phyloP scores from a whole-genome alignment of 1,139 yeast genomes.

The Meyerozyma carpophila region DNA sequence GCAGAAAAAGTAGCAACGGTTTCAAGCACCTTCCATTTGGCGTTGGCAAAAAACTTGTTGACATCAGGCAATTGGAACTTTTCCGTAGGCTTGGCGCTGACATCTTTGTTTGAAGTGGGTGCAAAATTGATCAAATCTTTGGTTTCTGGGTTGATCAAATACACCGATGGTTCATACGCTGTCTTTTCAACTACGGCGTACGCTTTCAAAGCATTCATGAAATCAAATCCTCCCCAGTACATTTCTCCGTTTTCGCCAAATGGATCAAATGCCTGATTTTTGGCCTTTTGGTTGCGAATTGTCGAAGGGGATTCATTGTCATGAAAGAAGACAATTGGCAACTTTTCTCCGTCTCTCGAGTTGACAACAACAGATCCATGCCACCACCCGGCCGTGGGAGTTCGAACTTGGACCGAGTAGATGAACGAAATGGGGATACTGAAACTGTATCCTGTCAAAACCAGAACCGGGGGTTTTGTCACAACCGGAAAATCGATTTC shows the following conservation, averaged over 20 bases:
- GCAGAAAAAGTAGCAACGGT: conserved; percentile 80
- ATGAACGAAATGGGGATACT: conserved; percentile 54
- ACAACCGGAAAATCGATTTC: conserved; percentile 25
- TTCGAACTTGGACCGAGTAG: conserved; percentile 76
- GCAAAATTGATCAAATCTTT: conserved; percentile 76
- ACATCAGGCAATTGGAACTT: conserved; percentile 30
- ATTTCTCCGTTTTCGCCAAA: conserved; percentile 58
- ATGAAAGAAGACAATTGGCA: conserved; percentile 86
- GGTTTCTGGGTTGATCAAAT: conserved; percentile 72
- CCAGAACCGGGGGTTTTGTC: conserved; percentile 46
- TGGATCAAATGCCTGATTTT: conserved; percentile 67
- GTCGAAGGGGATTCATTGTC: conserved; percentile 84
- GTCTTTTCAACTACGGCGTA: conserved; percentile 64
- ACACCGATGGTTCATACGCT: conserved; percentile 65
- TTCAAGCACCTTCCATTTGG: conserved; percentile 84
- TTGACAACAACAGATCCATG: conserved; percentile 78
- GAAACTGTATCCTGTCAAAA: conserved; percentile 61
- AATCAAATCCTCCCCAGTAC: conserved; percentile 91
- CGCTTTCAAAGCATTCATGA: conserved; percentile 48
- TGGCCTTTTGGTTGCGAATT: conserved; percentile 48
- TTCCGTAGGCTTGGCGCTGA: conserved; percentile 10
- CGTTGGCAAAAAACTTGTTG: conserved; percentile 50
- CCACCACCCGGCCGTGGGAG: conserved; percentile 88
- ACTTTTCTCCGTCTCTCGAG: conserved; percentile 60
- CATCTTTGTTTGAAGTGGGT: conserved; percentile 41